Evolutionary conservation across 169 alveolate species (phyloP).

Genomic region (Miamiensis avidus): DNA sequence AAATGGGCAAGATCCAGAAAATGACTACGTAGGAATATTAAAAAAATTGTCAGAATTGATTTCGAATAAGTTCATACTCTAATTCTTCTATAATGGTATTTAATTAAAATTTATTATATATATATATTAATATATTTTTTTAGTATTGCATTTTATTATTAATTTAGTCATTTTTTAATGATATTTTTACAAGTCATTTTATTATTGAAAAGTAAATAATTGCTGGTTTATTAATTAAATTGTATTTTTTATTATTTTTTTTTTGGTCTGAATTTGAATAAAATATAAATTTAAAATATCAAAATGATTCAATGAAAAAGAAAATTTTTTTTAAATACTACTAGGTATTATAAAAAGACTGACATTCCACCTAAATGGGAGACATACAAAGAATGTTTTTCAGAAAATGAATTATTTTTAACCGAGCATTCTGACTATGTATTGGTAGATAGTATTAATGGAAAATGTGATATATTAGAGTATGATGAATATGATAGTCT

Average conservation of each 20-base stretch:
- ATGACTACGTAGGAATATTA: constrained; percentile 20
- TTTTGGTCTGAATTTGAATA: no score
- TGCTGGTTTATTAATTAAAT: no score
- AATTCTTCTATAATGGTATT: constrained; percentile 13
- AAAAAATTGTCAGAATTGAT: constrained; percentile 14
- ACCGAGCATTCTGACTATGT: constrained; percentile 51
- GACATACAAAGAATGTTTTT: constrained; percentile 33
- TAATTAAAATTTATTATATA: not conserved
- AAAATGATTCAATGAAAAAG: not conserved
- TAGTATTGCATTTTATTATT: not conserved
- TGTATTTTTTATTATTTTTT: no score
- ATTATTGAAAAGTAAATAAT: no score
- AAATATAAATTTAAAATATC: no score
- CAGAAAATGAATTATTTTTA: constrained; percentile 50
- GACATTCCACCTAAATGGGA: constrained; percentile 16
- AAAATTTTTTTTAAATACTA: no score
- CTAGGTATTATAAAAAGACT: constrained; percentile 21
- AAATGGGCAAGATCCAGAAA: constrained; percentile 16
- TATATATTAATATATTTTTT: not conserved
- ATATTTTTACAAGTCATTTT: no score
- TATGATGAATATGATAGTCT: constrained; percentile 53
- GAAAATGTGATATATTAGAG: constrained; percentile 40
- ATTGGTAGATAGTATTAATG: constrained; percentile 48
- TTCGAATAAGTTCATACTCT: constrained; percentile 6
- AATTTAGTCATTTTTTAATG: not conserved